Evolutionary conservation across 169 alveolate genomes (phyloP), one percentile per base, ranked within the genome.

Genomic region (Cardiosporidium cionae): DNA sequence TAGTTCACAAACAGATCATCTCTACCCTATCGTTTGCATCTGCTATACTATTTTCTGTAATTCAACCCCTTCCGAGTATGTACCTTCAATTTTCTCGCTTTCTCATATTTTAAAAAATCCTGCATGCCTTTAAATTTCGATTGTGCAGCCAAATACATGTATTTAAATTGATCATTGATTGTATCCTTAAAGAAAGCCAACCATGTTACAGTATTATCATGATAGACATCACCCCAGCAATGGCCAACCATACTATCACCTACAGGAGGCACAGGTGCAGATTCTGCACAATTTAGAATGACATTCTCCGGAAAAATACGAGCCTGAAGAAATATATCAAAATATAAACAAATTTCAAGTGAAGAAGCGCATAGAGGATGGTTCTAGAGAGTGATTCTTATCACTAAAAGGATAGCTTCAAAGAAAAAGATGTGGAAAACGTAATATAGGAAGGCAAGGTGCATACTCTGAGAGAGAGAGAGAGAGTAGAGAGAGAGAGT

Each of bases 131-230:
- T 97, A 80, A 95, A 94, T 70, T 89, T 90, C n/a, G 97, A 90
- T 76, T 90, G 95, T 25, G 99, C 98, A 0, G 98, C 91, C 27
- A 96, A 87, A 74, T 90, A 94, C 68, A 96, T 94, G 86, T 97
- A 95, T 83, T 95, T 95, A 33, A 79, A 73, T 76, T 92, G 96
- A 80, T 91, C 94, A 65, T 92, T 90, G 69, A 92, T 89, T 52
- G 97, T 89, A 78, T 96, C 99, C 74, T 92, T 90, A 78, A 92
- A 96, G 79, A 90, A 93, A 37, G 96, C 98, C 44, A 96, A 84
- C 99, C 99, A 96, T 22, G 99, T 96, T 27, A 95, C 98, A 2
- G 93, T 88, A 79, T 90, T 89, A 79, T 96, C 98, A 82, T 95
- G 99, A 34, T 92, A 93, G 0, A 95, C 89, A 70, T 94, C 98